These are phyloP conservation scores for Penicillium subrubescens DNA, from an alignment of 495 filamentous ascomycete genomes.

Conservation along the genomic window DNA sequence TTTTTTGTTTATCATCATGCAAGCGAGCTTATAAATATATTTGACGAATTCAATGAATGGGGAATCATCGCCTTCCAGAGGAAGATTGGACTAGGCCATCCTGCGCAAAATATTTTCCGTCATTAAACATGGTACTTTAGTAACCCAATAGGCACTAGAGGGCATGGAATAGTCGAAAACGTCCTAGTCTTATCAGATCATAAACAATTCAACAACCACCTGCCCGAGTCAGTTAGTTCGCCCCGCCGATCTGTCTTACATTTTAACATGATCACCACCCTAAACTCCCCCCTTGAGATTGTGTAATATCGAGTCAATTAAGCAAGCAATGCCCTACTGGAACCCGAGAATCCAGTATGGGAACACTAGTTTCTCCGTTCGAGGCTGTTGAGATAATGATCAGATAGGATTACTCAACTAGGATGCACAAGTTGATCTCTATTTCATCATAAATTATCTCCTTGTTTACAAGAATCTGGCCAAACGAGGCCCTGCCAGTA, in stretches of 20 bases:
- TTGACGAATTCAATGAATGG: background rate
- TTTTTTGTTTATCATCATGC: conserved; percentile 1
- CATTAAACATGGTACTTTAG: too few relatives aligned
- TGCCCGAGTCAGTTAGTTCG: background rate
- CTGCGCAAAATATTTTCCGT: background rate
- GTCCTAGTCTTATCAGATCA: background rate
- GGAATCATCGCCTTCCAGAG: background rate
- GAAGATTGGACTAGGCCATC: background rate
- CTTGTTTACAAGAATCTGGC: background rate
- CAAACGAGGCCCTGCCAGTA: background rate
- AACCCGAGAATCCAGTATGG: background rate
- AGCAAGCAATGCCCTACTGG: background rate
- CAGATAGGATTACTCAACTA: background rate
- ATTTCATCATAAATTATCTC: background rate
- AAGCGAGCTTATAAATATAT: conserved; percentile 2
- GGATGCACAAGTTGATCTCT: background rate
- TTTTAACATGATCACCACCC: background rate
- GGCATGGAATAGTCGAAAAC: background rate
- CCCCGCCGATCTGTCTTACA: conserved; percentile 1
- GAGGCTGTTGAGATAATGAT: too few relatives aligned
- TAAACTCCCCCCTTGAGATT: background rate
- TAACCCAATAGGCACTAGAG: background rate
- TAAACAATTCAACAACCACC: background rate
- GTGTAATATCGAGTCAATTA: background rate
- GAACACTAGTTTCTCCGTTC: background rate